Evolutionary conservation across 2,329 filamentous ascomycete genomes (phyloP).

Genomic region (Keithomyces neogunnii): DNA sequence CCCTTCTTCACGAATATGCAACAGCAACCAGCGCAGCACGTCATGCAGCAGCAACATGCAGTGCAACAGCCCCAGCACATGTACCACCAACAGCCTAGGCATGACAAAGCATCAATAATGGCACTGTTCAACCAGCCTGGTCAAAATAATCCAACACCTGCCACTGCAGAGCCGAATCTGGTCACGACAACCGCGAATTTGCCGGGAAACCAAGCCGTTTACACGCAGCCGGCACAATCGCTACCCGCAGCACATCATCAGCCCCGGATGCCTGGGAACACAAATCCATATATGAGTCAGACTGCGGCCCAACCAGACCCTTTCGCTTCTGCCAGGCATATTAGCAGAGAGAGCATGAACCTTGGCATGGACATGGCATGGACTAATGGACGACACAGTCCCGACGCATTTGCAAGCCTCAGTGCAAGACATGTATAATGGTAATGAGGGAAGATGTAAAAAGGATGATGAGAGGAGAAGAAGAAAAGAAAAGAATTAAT

Average conservation of each 20-base stretch:
- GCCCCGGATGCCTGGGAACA: constrained; percentile 30
- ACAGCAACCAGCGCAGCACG: constrained; percentile 15
- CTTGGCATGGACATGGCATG: constrained; percentile 56
- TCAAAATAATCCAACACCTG: constrained; percentile 32
- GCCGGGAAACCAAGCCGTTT: constrained; percentile 18
- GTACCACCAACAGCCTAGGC: constrained; percentile 35
- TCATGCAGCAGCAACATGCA: constrained; percentile 15
- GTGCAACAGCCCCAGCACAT: constrained; percentile 21
- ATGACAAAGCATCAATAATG: constrained; percentile 67
- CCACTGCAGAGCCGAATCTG: constrained; percentile 19
- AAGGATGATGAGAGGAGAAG: background rate
- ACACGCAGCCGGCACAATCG: constrained; percentile 17
- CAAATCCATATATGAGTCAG: constrained; percentile 49
- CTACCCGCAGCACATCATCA: constrained; percentile 16
- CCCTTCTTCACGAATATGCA: constrained; percentile 26
- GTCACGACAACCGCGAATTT: constrained; percentile 19
- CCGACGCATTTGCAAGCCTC: constrained; percentile 70
- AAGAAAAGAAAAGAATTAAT: background rate
- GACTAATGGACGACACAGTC: constrained; percentile 65
- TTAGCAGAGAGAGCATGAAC: constrained; percentile 63
- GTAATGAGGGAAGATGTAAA: constrained; percentile 5
- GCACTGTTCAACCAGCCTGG: constrained; percentile 62
- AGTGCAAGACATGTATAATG: constrained; percentile 49
- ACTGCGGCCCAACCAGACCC: constrained; percentile 31
- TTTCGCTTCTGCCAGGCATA: constrained; percentile 23